Base-by-base conservation (phyloP, 257 asterid species). In the Nicotiana undulata region DNA sequence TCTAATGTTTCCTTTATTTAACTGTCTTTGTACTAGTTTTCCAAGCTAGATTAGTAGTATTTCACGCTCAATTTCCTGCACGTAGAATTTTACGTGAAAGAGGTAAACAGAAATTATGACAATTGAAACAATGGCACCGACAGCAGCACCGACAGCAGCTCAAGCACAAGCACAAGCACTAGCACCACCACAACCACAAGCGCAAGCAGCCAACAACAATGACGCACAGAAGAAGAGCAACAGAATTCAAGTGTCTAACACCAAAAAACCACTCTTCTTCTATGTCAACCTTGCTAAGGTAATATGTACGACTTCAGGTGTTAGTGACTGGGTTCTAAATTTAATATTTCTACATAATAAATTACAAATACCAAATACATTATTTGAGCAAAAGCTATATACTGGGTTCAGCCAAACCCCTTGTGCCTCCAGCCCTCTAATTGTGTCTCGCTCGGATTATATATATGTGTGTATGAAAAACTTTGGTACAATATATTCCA, bases 251-350 rank as follows among this genome's bases (percentile, higher is more conserved):
- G 92, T 90, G 5, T 90, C 93, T 60, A 88, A 90, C 60, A 90
- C 92, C 17, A 90, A 90, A 87, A 88, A 90, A 70, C 93, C 93
- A 10, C 90, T 90, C 81, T 90, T 90, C 84, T 90, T 88, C 86
- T 90, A 90, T 52, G 93, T 90, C 85, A 90, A 90, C 76, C 91
- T 90, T 72, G 91, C 93, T 1, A 90, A 90, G 89, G 93, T 90
- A 31, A 40, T 40, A 40, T 40, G 49, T 40, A 37, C 46, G 7
- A 34, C 8, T 37, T 37, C 46, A 6, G 6, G 2, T 37, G 44
- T 37, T 6, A 6, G 44, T 37, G 0, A 40, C 11, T 9, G 3
- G 49, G 11, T 40, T 40, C 11, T 40, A 37, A 0, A 31, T 3
- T 31, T 31, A 31, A 31, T 31, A 4, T 8, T 40, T 40, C 3